Conservation (phyloP, 1,284 basidiomycete species). For the Agaricales sp. region DNA sequence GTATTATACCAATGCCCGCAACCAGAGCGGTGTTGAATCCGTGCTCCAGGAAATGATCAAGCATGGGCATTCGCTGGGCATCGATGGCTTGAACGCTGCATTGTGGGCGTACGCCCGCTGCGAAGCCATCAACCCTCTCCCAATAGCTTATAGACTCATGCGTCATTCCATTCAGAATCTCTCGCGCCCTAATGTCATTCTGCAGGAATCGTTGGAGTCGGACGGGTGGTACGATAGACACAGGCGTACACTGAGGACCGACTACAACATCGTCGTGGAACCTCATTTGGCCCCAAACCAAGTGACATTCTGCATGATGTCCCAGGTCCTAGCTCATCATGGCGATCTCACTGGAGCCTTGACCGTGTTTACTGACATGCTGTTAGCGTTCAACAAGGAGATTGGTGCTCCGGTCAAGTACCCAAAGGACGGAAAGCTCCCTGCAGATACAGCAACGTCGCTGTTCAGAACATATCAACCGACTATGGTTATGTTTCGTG, state of each 20-base stretch:
- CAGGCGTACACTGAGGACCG: constrained; percentile 22
- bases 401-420: constrained; percentile 17
- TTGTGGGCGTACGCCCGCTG: constrained; percentile 55
- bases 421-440: constrained; percentile 1
- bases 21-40: constrained; percentile 42
- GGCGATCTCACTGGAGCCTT: constrained; percentile 56
- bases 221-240: constrained; percentile 23
- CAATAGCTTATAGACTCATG: constrained; percentile 53
- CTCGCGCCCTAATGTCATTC: neutral
- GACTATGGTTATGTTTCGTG: constrained; percentile 48
- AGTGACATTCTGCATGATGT: constrained; percentile 58
- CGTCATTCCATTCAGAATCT: constrained; percentile 31
- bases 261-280: constrained; percentile 37
- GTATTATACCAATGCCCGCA: constrained; percentile 37
- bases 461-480: constrained; percentile 27
- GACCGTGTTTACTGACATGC: constrained; percentile 61
- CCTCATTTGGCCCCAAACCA: constrained; percentile 41
- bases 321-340: constrained; percentile 59
- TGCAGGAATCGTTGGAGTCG: constrained; percentile 21
- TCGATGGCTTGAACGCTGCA: constrained; percentile 57
- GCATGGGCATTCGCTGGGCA: constrained; percentile 39
- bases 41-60: constrained; percentile 41
- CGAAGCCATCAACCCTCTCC: constrained; percentile 42
- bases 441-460: constrained; percentile 17
- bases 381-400: constrained; percentile 35